A percentile compares a stretch with the other conserved stretches of the same genome.
Evolutionary conservation across 495 filamentous ascomycete genomes (phyloP).

Genomic region (Glonium stellatum): DNA sequence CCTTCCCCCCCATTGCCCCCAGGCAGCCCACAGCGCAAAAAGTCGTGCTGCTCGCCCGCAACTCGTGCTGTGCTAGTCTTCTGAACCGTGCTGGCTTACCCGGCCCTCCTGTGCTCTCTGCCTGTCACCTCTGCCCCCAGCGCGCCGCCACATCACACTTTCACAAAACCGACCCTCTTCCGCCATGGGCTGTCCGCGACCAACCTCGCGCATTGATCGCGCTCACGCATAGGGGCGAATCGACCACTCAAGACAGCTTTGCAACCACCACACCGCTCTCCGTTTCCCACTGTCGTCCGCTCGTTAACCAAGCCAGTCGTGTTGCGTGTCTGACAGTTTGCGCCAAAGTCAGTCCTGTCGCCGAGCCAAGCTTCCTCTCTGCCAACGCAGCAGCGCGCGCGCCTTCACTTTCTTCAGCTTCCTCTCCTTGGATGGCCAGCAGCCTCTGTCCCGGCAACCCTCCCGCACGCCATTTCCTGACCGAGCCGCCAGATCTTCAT

Average conservation of each 20-base stretch:
- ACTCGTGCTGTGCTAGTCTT: not conserved
- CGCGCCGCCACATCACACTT: not conserved
- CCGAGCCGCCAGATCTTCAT: slow-evolving; percentile 13
- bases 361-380: slow-evolving; percentile 7
- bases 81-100: too few relatives aligned
- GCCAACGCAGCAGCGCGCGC: slow-evolving; percentile 21
- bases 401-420: slow-evolving; percentile 14
- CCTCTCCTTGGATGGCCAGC: slow-evolving; percentile 14
- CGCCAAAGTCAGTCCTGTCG: not conserved
- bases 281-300: not conserved
- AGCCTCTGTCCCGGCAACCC: slow-evolving; percentile 22
- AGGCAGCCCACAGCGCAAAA: not conserved
- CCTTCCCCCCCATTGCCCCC: not conserved
- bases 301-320: not conserved
- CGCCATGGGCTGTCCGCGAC: not conserved
- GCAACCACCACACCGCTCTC: slow-evolving; percentile 1
- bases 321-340: not conserved
- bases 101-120: too few relatives aligned
- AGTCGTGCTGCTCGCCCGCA: not conserved
- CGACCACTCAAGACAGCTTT: not conserved
- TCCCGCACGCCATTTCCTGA: slow-evolving; percentile 12
- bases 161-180: not conserved
- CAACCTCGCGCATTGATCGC: slow-evolving; percentile 1
- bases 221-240: not conserved
- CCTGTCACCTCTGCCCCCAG: too few relatives aligned